Base-by-base conservation (phyloP, 257 asterid species). In the Nicotiana tomentosiformis region DNA sequence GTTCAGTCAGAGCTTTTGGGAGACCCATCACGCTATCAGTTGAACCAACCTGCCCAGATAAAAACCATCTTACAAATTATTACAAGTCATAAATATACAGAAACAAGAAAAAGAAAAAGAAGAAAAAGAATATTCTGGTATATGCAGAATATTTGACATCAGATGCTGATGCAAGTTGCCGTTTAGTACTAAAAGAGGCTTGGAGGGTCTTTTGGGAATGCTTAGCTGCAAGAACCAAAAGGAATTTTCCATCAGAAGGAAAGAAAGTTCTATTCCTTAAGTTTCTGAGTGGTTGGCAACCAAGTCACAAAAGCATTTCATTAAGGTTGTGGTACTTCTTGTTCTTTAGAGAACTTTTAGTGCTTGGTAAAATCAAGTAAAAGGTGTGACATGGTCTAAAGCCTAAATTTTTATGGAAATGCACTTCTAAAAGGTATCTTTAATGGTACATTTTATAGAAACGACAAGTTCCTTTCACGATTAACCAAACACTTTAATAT, bases 1-100 rank as follows among this genome's bases (percentile, higher is more conserved):
- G 89, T 77, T 86, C 88, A 0, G 97, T 90, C 56, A 96, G 93
- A 77, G 84, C 92, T 85, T 87, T 91, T 5, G 99, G 97, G 15
- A 96, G 98, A 84, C 98, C 99, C 98, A 96, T 96, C 83, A 96
- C 98, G 49, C 98, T 92, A 85, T 96, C 99, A 16, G 95, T 91
- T 74, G 91, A 90, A 61, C 99, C 99, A 46, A 91, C 90, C 98
- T 93, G 89, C 72, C 77, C 84, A 87, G 77, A 29, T 26, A 26
- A 26, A 76, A 51, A 76, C 15, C 66, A 58, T 20, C 1, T 61
- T 17, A 43, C 30, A 10, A 53, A 26, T 14, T 55, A 68, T 61
- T 11, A 61, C 23, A 30, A 78, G 30, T 43, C 56, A 5, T 11
- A 23, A 26, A 26, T 23, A 64, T 26, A 64, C 69, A 11, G 17